Evolutionary conservation across 2,329 filamentous ascomycete genomes (phyloP), one percentile per base, ranked within the genome.

Genomic region (Clonostachys solani): DNA sequence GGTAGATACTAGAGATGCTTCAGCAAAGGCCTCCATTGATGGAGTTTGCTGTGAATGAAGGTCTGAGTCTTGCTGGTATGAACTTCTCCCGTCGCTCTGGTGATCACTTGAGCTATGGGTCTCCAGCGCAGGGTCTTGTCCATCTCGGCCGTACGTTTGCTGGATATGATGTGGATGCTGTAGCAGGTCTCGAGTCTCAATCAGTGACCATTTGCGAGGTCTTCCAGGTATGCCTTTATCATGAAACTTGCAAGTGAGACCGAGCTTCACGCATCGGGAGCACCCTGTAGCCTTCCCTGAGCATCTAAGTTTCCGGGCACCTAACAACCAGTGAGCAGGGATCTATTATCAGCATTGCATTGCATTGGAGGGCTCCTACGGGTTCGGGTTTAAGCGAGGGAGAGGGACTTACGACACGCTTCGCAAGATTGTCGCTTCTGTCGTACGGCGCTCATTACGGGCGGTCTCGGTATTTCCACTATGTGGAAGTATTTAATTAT

Each of bases 381-480:
- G 2, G 7, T 8, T 29, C 23, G 9, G 23, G 8, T 29, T 8
- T 8, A 29, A 38, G 8, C 16, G 3, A 15, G 58, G 19, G 29
- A n/a, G 3, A 42, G 5, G 6, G 23, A 43, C 56, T 53, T 52
- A 60, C 58, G 54, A 48, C 58, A 60, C 12, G 58, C 50, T 50
- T 61, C 56, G 37, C 57, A 61, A 33, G 59, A 61, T 38, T 55
- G 54, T 43, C 58, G 52, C 35, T 59, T 54, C 33, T 60, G 57
- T 40, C 52, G 52, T 17, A 46, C 49, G 35, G 50, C 36, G 45
- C 48, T 51, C 56, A 59, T 50, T 40, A 10, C 34, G 10, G 34
- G 36, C 36, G 36, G 36, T 17, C 2, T 38, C 36, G 12, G 4
- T 15, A 15, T 38, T 7, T 15, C 8, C 15, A 15, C 15, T 38